Base-by-base conservation (phyloP, 106 monocot genomes). In the Amphibolis antarctica region DNA sequence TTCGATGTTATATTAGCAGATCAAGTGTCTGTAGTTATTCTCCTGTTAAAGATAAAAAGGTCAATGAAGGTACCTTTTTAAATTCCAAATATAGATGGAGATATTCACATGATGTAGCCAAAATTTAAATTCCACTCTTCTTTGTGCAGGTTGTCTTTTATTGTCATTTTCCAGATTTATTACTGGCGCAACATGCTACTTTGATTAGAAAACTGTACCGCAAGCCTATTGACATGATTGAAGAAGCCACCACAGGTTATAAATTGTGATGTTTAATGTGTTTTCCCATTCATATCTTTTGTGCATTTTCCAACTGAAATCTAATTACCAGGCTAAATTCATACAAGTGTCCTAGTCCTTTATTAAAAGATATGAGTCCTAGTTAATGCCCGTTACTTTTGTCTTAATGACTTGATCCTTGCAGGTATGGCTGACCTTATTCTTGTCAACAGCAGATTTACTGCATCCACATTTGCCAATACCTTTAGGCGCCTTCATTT, bases 141-240 rank as follows among this genome's bases (percentile, higher is more conserved):
- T 28, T 27, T 26, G 11, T 56, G 14, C 64, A 89, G 96, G 57
- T 90, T 78, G 65, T 96, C 59, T 96, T 90, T 64, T 96, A 96
- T 71, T 96, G 96, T 49, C 96, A 96, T 82, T 96, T 90, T 76
- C 96, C 96, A 29, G 96, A 90, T 79, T 53, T 96, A 64, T 79
- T 96, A 43, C 82, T 96, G 58, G 96, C 96, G 19, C 77, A 78
- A 75, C 90, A 82, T 77, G 82, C 89, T 42, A 90, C 86, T 49
- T n/a, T 64, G 13, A 77, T 84, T 48, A 74, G 90, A 44, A 86
- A 74, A 55, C 56, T 86, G 56, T 96, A 96, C 44, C 86, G 86
- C 45, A 82, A 82, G 54, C 89, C 96, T 53, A 90, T 96, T 61
- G 96, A 96, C 69, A 71, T 84, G 73, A 74, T 96, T 62, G 96